Base-by-base conservation (phyloP, 805 yeast species). In the Millerozyma miso region DNA sequence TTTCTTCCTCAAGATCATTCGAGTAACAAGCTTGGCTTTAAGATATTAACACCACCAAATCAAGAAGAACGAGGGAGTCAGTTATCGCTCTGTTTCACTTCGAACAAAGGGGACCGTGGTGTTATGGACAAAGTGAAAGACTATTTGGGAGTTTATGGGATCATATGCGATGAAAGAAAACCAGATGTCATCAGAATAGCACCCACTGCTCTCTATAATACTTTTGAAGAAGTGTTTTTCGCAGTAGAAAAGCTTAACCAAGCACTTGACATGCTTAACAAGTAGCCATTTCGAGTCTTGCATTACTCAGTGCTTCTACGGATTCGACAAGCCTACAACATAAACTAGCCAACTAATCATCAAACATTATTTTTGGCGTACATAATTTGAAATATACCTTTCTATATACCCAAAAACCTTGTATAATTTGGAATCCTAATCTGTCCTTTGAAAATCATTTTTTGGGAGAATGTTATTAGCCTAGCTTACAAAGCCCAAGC, bases 141-240 rank as follows among this genome's bases (percentile, higher is more conserved):
- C 1, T 66, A 69, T 45, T 57, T 90, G 47, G 73, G 68, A 48
- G 67, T 67, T 29, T 55, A 69, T 8, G 97, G 88, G 2, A 79
- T 88, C 1, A 77, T 90, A 18, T 85, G 88, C 44, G 98, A 90
- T 59, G 96, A 90, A 57, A 74, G 98, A 58, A 74, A 88, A 56
- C 97, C 97, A 1, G 81, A 81, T 57, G 97, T 89, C n/a, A 80
- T 91, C 33, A 70, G 97, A 44, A 57, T 90, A n/a, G 91, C 96
- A 0, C 97, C 98, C 5, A 71, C 77, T 2, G 93, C 96, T 0
- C 69, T 88, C 37, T 90, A 90, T 67, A 90, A 88, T 55, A 79
- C 85, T 1, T 85, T 85, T 51, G 63, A 58, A 35, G 95, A 90
- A 47, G 80, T 85, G 12, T 66, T 55, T 31, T 42, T 52, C 2